Evolutionary conservation across 2,329 filamentous ascomycete species (phyloP).

Genomic region (Fusarium nodosum): DNA sequence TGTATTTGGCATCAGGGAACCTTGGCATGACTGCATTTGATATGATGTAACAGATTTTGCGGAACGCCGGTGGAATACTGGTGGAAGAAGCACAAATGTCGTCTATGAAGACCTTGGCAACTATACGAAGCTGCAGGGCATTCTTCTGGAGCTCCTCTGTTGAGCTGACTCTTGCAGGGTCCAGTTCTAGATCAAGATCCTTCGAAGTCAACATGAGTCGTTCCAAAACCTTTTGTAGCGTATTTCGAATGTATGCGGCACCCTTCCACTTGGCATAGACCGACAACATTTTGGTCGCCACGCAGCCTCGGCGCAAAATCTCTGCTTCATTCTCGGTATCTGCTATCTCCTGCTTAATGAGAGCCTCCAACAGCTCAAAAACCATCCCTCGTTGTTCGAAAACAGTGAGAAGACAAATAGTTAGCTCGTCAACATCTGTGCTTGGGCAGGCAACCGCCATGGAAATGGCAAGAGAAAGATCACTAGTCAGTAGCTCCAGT

Average conservation of each 20-base stretch:
- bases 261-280: slow-evolving; percentile 81
- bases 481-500: slow-evolving; percentile 72
- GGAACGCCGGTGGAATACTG: slow-evolving; percentile 73
- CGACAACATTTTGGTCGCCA: slow-evolving; percentile 79
- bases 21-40: slow-evolving; percentile 72
- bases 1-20: slow-evolving; percentile 79
- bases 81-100: slow-evolving; percentile 75
- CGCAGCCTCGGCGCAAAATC: slow-evolving; percentile 75
- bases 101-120: slow-evolving; percentile 79
- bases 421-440: slow-evolving; percentile 76
- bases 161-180: slow-evolving; percentile 71
- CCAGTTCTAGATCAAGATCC: slow-evolving; percentile 76
- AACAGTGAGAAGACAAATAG: slow-evolving; percentile 76
- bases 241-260: slow-evolving; percentile 71
- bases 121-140: slow-evolving; percentile 73
- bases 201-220: slow-evolving; percentile 75
- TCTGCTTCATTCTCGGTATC: slow-evolving; percentile 79
- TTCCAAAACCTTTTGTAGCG: slow-evolving; percentile 76
- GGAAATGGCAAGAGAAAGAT: slow-evolving; percentile 72
- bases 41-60: slow-evolving; percentile 76
- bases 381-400: slow-evolving; percentile 75
- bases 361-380: slow-evolving; percentile 73
- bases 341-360: slow-evolving; percentile 77
- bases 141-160: slow-evolving; percentile 76
- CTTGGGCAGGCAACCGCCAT: slow-evolving; percentile 77